phyloP scores from a whole-genome alignment of 2,329 filamentous ascomycete genomes.

The Colletotrichum cereale region DNA sequence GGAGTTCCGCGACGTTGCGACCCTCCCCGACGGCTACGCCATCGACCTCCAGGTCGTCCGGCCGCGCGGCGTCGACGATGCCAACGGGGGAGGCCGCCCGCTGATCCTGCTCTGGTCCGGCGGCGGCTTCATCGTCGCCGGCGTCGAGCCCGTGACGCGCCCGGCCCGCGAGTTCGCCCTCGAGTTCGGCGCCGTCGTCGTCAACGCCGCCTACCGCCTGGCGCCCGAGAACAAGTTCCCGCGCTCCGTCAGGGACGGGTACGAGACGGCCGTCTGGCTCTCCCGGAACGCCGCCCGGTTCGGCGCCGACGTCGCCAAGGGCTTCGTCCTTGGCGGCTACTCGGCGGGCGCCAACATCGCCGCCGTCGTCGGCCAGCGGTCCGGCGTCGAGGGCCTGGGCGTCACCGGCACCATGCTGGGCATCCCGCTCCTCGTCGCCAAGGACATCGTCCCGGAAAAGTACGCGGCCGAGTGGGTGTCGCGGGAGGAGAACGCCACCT shows the following conservation, averaged over 20 bases:
- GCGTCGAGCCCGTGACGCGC: constrained; percentile 26
- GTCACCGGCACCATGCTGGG: constrained; percentile 28
- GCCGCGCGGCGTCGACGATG: constrained; percentile 6
- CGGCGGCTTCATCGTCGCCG: constrained; percentile 31
- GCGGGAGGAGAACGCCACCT: constrained; percentile 54
- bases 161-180: constrained; percentile 40
- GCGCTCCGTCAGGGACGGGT: constrained; percentile 58
- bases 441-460: constrained; percentile 46
- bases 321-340: constrained; percentile 64
- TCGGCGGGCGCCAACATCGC: constrained; percentile 66
- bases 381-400: constrained; percentile 51
- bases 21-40: constrained; percentile 26
- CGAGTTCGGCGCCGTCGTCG: constrained; percentile 49
- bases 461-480: constrained; percentile 56
- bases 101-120: constrained; percentile 15
- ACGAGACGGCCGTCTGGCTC: constrained; percentile 53
- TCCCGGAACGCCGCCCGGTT: constrained; percentile 46
- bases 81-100: constrained; percentile 7
- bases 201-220: constrained; percentile 64
- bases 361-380: constrained; percentile 58
- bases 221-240: constrained; percentile 65
- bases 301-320: constrained; percentile 53
- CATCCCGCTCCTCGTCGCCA: constrained; percentile 25
- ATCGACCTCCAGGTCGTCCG: constrained; percentile 33
- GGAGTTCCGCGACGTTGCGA: constrained; percentile 27